phyloP scores from a whole-genome alignment of 177 flowering plant genomes.

The Telopea speciosissima region DNA sequence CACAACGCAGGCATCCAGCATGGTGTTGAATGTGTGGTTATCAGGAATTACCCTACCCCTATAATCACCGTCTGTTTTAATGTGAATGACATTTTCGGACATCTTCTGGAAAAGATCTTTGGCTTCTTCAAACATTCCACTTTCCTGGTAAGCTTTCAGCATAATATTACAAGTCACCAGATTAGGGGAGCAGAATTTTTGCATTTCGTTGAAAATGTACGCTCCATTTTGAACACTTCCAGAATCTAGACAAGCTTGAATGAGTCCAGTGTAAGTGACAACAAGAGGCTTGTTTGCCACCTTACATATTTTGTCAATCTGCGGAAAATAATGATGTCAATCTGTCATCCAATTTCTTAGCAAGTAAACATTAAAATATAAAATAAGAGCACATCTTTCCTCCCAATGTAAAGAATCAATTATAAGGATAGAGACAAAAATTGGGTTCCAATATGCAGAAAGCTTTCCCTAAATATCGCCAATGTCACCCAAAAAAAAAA shows the following conservation, averaged over 20 bases:
- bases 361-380: not conserved
- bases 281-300: constrained; percentile 93
- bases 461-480: not conserved
- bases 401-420: not conserved
- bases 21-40: constrained; percentile 62
- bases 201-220: constrained; percentile 62
- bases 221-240: constrained; percentile 52
- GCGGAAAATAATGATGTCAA: constrained; percentile 12
- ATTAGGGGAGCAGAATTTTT: constrained; percentile 71
- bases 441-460: not conserved
- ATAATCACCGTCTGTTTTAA: constrained; percentile 30
- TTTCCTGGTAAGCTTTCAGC: constrained; percentile 67
- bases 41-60: constrained; percentile 49
- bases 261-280: constrained; percentile 86
- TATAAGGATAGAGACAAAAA: not conserved
- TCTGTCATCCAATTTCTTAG: not conserved
- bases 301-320: constrained; percentile 86
- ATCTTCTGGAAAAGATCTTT: constrained; percentile 51
- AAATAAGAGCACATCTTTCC: not conserved
- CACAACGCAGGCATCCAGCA: constrained; percentile 55
- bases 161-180: constrained; percentile 74
- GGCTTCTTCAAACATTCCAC: constrained; percentile 67
- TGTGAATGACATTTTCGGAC: constrained; percentile 31
- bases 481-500: not conserved
- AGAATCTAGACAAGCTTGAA: constrained; percentile 74